Conservation (phyloP, 1,284 basidiomycete species). For the Sporisorium exsertum region DNA sequence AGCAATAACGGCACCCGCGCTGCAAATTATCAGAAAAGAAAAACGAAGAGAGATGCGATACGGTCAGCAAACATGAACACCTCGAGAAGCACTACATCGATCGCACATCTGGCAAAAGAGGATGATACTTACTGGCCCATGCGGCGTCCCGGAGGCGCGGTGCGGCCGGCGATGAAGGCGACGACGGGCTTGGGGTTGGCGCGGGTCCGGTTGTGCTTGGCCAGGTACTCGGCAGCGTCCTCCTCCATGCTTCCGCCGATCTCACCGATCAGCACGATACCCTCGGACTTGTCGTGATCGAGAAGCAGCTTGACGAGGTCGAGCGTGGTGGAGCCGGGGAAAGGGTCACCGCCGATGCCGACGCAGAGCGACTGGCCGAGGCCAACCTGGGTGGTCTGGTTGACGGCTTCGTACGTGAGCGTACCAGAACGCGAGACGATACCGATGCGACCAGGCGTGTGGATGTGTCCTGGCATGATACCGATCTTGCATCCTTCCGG, state of each 20-base stretch:
- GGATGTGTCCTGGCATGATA: conserved; percentile 98
- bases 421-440: conserved; percentile 78
- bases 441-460: conserved; percentile 86
- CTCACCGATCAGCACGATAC: conserved; percentile 97
- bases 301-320: conserved; percentile 98
- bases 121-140: too few relatives aligned
- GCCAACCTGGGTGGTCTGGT: conserved; percentile 93
- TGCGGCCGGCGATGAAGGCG: conserved; percentile 93
- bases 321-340: conserved; percentile 94
- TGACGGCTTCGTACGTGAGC: conserved; percentile 68
- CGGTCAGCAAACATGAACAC: too few relatives aligned
- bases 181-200: conserved; percentile 93
- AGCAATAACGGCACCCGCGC: conserved; percentile 87
- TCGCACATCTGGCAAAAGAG: too few relatives aligned
- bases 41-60: too few relatives aligned
- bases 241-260: conserved; percentile 99
- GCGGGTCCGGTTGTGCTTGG: conserved; percentile 90
- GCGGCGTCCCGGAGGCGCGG: conserved; percentile 94
- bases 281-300: conserved; percentile 79
- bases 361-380: conserved; percentile 96
- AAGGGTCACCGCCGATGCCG: conserved; percentile 98
- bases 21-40: too few relatives aligned
- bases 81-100: too few relatives aligned
- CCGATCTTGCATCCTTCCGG: conserved; percentile 98
- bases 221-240: conserved; percentile 95